These are phyloP conservation scores for Serendipita sp. DNA, from an alignment of 1,284 basidiomycete genomes.

Conservation along the genomic window DNA sequence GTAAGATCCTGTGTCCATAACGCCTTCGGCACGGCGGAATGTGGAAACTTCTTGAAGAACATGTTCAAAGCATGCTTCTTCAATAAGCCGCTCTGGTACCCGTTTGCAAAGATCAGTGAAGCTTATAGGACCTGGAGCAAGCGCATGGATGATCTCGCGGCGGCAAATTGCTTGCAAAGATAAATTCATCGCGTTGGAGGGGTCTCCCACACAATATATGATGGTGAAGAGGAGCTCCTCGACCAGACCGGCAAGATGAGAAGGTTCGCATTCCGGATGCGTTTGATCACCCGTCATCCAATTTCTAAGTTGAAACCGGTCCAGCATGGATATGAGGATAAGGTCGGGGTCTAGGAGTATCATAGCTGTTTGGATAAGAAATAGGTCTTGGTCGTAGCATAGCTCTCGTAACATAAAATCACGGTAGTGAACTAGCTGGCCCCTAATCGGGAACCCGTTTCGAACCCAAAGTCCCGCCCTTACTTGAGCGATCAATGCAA, in stretches of 20 bases:
- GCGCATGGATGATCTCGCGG: conserved; percentile 80
- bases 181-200: conserved; percentile 60
- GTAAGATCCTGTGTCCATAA: conserved; percentile 72
- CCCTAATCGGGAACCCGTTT: conserved; percentile 90
- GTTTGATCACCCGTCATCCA: conserved; percentile 61
- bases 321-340: conserved; percentile 75
- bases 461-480: conserved; percentile 93
- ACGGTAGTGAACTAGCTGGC: conserved; percentile 92
- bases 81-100: conserved; percentile 78
- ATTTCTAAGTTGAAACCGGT: conserved; percentile 70
- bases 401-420: conserved; percentile 92
- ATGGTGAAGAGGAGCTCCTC: conserved; percentile 87
- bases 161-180: conserved; percentile 53
- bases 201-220: conserved; percentile 78
- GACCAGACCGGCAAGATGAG: conserved; percentile 70
- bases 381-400: conserved; percentile 94
- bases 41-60: conserved; percentile 68
- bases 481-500: conserved; percentile 87
- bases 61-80: conserved; percentile 74
- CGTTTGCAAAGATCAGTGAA: conserved; percentile 89
- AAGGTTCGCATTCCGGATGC: conserved; percentile 50
- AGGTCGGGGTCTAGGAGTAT: conserved; percentile 67
- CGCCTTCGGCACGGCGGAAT: conserved; percentile 70
- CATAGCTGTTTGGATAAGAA: conserved; percentile 77
- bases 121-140: conserved; percentile 76